Conservation (phyloP, 345 rosid species). For the Pelargonium nanum region DNA sequence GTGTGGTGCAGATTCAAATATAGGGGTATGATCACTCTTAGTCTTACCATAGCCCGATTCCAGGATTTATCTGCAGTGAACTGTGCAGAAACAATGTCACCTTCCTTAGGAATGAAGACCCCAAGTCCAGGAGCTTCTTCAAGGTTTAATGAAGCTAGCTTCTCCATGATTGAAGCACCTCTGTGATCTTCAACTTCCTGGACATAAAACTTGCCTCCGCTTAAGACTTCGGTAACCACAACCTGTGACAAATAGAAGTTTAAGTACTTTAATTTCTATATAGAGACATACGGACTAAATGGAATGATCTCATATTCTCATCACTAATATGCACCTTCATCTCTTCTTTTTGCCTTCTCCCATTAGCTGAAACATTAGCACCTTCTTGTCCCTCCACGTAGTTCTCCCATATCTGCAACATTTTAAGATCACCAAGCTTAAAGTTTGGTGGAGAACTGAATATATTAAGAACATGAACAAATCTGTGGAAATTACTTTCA, state of each 20-base stretch:
- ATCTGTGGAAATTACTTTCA: neutral
- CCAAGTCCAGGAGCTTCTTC: neutral
- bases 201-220: neutral
- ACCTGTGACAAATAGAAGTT: neutral
- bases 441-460: too few relatives aligned
- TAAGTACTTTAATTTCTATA: too few relatives aligned
- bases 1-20: too few relatives aligned
- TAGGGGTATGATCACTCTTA: too few relatives aligned
- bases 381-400: neutral
- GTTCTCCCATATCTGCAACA: neutral
- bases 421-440: too few relatives aligned
- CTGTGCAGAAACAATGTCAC: neutral
- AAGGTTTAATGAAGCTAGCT: neutral
- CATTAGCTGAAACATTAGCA: too few relatives aligned
- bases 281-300: neutral
- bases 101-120: neutral
- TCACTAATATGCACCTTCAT: neutral
- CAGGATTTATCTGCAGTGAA: neutral
- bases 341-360: neutral
- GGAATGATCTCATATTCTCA: too few relatives aligned
- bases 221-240: neutral
- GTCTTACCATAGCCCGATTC: neutral
- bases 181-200: neutral
- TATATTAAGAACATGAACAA: too few relatives aligned
- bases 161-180: neutral